Evolutionary conservation across 2,329 filamentous ascomycete species (phyloP).

Genomic region (Cytospora piceae): DNA sequence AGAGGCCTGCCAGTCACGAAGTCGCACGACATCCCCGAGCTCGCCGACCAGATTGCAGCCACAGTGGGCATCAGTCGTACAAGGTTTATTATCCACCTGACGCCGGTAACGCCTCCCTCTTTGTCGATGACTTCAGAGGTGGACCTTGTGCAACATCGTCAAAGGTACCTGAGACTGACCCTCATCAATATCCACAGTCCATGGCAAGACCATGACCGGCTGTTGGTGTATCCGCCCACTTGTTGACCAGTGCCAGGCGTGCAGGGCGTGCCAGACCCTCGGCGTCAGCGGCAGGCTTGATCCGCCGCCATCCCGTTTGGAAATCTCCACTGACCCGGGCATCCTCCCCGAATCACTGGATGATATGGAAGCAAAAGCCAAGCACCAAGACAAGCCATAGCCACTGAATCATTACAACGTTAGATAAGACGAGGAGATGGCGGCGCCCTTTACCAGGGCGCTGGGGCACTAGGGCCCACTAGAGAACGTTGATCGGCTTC

Average conservation of each 20-base stretch:
- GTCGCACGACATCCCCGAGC: conserved; percentile 25
- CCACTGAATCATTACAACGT: conserved; percentile 11
- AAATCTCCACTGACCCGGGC: conserved; percentile 7
- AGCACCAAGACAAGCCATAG: conserved; percentile 13
- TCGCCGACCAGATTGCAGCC: conserved; percentile 29
- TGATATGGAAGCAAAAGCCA: conserved; percentile 11
- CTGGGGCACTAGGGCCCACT: conserved; percentile 25
- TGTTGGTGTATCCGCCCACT: neutral
- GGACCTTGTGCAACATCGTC: conserved; percentile 18
- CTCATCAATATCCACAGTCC: neutral
- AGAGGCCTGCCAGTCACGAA: conserved; percentile 19
- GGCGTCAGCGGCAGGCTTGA: conserved; percentile 8
- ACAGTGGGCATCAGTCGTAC: conserved; percentile 23
- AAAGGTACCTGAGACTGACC: conserved; percentile 18
- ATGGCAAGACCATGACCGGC: neutral
- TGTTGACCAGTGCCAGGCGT: neutral
- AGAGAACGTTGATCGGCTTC: conserved; percentile 21
- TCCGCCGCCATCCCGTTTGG: conserved; percentile 5
- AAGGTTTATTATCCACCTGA: conserved; percentile 9
- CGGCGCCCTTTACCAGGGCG: conserved; percentile 26
- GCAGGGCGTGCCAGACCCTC: neutral
- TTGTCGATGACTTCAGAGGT: conserved; percentile 15
- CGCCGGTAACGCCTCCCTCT: conserved; percentile 7
- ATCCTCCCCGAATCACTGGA: conserved; percentile 17
- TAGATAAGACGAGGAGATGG: conserved; percentile 7